Evolutionary conservation across 768 basidiomycete species (phyloP).

Genomic region (Phlebiopsis gigantea): DNA sequence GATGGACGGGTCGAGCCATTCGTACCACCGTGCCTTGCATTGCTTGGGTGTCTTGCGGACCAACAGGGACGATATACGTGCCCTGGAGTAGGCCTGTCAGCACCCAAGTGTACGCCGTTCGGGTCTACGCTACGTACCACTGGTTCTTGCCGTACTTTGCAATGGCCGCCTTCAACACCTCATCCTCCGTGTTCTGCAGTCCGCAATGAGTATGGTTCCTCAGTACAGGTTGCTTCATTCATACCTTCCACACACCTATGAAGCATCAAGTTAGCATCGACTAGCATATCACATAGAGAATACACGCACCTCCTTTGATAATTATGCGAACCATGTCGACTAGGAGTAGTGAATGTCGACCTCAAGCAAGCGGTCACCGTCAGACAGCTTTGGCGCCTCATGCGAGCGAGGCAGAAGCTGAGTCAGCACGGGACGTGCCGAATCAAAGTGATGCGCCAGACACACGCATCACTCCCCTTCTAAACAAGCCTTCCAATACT

Average conservation of each 20-base stretch:
- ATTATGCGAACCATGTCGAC: slow-evolving; percentile 77
- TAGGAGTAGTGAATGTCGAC: background rate
- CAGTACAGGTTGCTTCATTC: slow-evolving; percentile 6
- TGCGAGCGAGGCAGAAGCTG: slow-evolving; percentile 3
- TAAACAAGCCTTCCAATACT: no score
- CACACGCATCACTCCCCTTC: no score
- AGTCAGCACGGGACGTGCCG: slow-evolving; percentile 5
- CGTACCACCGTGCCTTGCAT: slow-evolving; percentile 99
- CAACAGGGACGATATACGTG: slow-evolving; percentile 94
- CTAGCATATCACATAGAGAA: no score
- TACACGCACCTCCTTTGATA: slow-evolving; percentile 75
- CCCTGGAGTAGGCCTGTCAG: slow-evolving; percentile 43
- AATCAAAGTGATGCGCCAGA: background rate
- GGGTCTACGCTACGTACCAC: slow-evolving; percentile 44
- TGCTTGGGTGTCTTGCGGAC: slow-evolving; percentile 99
- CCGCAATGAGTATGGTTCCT: slow-evolving; percentile 11
- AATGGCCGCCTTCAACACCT: slow-evolving; percentile 98
- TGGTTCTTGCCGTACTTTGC: slow-evolving; percentile 97
- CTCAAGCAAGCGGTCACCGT: background rate
- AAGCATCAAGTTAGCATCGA: no score
- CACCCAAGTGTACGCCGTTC: background rate
- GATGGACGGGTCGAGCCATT: slow-evolving; percentile 99
- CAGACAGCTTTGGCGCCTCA: slow-evolving; percentile 3
- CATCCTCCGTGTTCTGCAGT: slow-evolving; percentile 87
- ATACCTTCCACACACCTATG: slow-evolving; percentile 78